Evolutionary conservation across 192 early-diverging fungal species (phyloP).

Genomic region (Gigaspora rosea): DNA sequence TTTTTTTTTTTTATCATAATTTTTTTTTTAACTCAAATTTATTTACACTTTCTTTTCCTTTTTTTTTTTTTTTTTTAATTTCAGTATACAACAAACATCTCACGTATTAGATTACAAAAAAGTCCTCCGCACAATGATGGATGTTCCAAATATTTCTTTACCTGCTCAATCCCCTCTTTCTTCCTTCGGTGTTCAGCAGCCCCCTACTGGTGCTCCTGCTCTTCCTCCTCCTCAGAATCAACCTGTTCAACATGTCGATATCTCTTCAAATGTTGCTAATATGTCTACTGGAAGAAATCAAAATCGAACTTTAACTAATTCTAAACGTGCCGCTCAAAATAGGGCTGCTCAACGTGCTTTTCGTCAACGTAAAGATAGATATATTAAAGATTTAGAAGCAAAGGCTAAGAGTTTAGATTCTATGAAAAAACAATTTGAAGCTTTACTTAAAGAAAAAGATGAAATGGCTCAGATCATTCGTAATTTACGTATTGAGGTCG

Average conservation of each 20-base stretch:
- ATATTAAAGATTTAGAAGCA: conserved; percentile 78
- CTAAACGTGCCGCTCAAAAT: conserved; percentile 87
- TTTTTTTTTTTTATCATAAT: too few species aligned
- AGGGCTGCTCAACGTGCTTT: conserved; percentile 90
- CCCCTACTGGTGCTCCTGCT: background rate
- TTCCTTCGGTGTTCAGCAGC: background rate
- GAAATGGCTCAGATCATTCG: conserved; percentile 17
- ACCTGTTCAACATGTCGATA: background rate
- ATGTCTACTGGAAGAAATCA: background rate
- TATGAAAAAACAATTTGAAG: background rate
- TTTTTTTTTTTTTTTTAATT: too few species aligned
- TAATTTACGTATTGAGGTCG: background rate
- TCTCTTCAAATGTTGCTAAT: background rate
- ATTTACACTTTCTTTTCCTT: too few species aligned
- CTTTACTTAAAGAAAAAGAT: conserved; percentile 7
- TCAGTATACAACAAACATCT: too few species aligned
- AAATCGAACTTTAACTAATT: conserved; percentile 17
- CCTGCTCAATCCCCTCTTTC: background rate
- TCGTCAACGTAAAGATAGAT: conserved; percentile 81
- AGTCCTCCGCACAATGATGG: background rate
- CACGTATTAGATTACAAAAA: background rate
- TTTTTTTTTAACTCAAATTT: too few species aligned
- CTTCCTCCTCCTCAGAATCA: conserved; percentile 4
- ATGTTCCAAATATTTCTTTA: background rate
- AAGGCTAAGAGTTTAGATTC: conserved; percentile 61